Evolutionary conservation across 306 rosid species (phyloP), one percentile per base, ranked within the genome.

Genomic region (Corylus avellana): DNA sequence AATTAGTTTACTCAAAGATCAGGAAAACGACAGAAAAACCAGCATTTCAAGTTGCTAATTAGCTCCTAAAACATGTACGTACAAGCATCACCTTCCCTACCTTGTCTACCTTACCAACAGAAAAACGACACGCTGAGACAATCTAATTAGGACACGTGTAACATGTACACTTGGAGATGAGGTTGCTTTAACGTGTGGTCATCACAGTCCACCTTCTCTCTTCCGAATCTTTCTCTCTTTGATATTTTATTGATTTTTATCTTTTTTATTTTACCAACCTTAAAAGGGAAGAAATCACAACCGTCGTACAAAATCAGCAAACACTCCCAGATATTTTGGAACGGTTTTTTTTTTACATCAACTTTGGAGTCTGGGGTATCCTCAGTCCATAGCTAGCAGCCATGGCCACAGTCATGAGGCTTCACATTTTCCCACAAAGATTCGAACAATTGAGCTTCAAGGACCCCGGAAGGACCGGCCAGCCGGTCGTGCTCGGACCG

Each of bases 121-220:
- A 72, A 64, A 79, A 61, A 48, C 13, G 83, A 64, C 76, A 77
- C 71, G 93, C 75, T 72, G 87, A 39, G 44, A 16, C 27, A 76
- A 82, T 68, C 91, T 84, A 75, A 82, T 74, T 9, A 5, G 17
- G 87, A 85, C 90, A 94, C 92, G 98, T 88, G 94, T 85, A 86
- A 50, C 13, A 22, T 1, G 50, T 77, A 44, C 75, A 6, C 59
- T 46, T 12, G 78, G 22, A 79, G 96, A 90, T 92, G 35, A 78
- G 91, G 87, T 87, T 92, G 80, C 90, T 82, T 67, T 29, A 91
- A 91, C 97, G 97, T 94, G 98, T 92, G 98, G 98, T 84, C 90
- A 68, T 89, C 98, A 91, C 97, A 70, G 44, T 85, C 83, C 76
- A 48, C 85, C 57, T 78, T 84, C 89, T 76, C 71, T 68, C 70